Conservation (phyloP, 768 basidiomycete species). For the Podaxis mareebaensis region DNA sequence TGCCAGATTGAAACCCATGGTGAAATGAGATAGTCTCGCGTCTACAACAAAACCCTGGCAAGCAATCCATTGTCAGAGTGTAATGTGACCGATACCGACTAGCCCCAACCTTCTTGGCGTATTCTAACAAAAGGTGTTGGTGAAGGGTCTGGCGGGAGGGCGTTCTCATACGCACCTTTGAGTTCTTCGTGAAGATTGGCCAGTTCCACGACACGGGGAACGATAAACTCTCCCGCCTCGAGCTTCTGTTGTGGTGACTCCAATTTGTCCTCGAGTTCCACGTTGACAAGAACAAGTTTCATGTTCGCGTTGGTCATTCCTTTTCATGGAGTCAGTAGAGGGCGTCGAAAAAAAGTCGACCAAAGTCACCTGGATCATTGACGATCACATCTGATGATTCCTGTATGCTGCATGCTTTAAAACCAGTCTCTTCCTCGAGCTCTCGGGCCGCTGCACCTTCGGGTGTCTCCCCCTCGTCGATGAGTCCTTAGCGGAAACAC, state of each 20-base stretch:
- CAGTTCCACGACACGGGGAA: slow-evolving; percentile 69
- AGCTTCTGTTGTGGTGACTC: slow-evolving; percentile 73
- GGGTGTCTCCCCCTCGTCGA: slow-evolving; percentile 83
- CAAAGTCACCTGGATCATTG: slow-evolving; percentile 64
- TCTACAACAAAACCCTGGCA: slow-evolving; percentile 67
- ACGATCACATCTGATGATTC: slow-evolving; percentile 65
- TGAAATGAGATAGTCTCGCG: slow-evolving; percentile 76
- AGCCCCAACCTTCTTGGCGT: slow-evolving; percentile 51
- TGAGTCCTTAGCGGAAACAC: slow-evolving; percentile 51
- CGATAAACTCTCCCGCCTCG: slow-evolving; percentile 86
- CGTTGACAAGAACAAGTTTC: slow-evolving; percentile 77
- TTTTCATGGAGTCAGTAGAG: slow-evolving; percentile 26
- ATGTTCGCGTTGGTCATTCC: slow-evolving; percentile 96
- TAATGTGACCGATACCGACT: neutral
- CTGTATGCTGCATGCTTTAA: slow-evolving; percentile 61
- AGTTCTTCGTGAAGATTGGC: slow-evolving; percentile 61
- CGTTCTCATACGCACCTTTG: slow-evolving; percentile 53
- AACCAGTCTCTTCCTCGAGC: slow-evolving; percentile 93
- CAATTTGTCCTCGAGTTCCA: slow-evolving; percentile 65
- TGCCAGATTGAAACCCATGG: slow-evolving; percentile 65
- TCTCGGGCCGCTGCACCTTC: slow-evolving; percentile 85
- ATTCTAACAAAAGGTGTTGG: slow-evolving; percentile 40
- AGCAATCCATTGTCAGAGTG: neutral
- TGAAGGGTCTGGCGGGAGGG: neutral
- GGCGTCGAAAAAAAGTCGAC: neutral